Evolutionary conservation across 148 eudicot genomes (phyloP).

Genomic region (Rhododendron molle): DNA sequence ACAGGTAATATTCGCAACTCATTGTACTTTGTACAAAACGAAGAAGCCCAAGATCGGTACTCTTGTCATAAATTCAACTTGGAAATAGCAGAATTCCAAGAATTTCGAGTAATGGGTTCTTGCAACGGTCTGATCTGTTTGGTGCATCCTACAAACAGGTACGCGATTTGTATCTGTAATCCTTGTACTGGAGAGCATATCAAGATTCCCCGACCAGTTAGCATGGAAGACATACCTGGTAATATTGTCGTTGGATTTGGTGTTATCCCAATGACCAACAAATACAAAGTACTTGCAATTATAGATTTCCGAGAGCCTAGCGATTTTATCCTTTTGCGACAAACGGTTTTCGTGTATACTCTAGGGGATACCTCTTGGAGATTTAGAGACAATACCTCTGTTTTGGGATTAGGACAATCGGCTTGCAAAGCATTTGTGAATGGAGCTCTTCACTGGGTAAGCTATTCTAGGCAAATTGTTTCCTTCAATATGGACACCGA

Average conservation of each 20-base stretch:
- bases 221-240: background rate
- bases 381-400: background rate
- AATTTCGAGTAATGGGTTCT: background rate
- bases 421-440: background rate
- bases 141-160: background rate
- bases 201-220: background rate
- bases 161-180: background rate
- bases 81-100: background rate
- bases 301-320: background rate
- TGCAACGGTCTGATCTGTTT: conserved; percentile 1
- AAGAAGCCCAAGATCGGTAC: background rate
- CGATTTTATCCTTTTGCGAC: background rate
- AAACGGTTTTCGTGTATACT: background rate
- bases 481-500: background rate
- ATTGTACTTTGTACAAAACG: background rate
- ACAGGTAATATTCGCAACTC: background rate
- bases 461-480: background rate
- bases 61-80: background rate
- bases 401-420: background rate
- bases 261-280: background rate
- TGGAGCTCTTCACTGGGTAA: conserved; percentile 3
- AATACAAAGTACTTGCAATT: background rate
- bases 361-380: background rate
- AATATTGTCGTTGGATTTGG: background rate
- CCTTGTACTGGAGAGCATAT: background rate